Base-by-base conservation (phyloP, 306 rosid genomes). In the Betula pendula region DNA sequence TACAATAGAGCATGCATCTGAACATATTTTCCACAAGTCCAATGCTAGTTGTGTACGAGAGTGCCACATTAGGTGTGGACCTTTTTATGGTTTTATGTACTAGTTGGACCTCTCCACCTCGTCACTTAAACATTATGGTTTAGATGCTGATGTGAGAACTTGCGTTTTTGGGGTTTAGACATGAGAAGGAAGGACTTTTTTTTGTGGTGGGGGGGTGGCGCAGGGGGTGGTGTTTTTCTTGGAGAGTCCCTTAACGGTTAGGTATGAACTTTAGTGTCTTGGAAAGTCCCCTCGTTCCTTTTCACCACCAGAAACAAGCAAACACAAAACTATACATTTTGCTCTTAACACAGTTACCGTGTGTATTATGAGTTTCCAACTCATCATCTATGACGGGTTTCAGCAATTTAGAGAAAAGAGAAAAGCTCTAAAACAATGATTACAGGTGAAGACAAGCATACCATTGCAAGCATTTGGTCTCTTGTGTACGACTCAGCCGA, bases 401-500 rank as follows among this genome's bases (percentile, higher is more conserved):
- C 48, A 19, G 15, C 48, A 65, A 35, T 65, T 29, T 15, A 19
- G 1, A 4, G 48, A 35, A 29, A 27, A 35, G 70, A 38, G 31
- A 10, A 69, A 52, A 74, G 15, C 25, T 22, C 6, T 1, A 31
- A 33, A 65, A 38, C 47, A 62, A 62, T 15, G 24, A 42, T 66
- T 2, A 3, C 2, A 42, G n/a, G 25, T 38, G 70, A 44, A 40
- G 0, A 40, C 29, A 35, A 40, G 27, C 80, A n/a, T 85, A 89
- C 97, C 97, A 89, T 92, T 84, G 47, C 87, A 70, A 93, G 95
- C 92, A 93, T 78, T 82, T 93, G 92, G 50, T 86, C 92, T 81
- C 98, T 92, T 55, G 96, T 88, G 89, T 90, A 92, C 3, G 96
- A 75, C 76, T 90, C 93, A n/a, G 87, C 96, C 25, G 96, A 92